Base-by-base conservation (phyloP, 441 rosid genomes). In the Hura crepitans region DNA sequence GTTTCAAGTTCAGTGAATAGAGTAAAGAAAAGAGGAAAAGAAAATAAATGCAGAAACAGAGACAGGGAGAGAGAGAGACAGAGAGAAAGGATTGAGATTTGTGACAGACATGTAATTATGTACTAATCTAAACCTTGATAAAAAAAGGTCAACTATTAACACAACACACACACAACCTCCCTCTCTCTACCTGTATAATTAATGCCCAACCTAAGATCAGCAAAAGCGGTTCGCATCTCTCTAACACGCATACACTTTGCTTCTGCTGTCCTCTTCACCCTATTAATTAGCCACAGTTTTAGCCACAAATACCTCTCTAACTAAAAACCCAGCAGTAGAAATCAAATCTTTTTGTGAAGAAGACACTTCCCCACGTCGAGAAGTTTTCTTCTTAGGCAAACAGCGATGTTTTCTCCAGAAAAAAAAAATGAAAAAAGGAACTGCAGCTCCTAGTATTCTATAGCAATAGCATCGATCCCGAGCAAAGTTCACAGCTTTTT, bases 231-330 rank as follows among this genome's bases (percentile, higher is more conserved):
- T 75, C 76, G 49, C 13, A 0, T 28, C 10, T 11, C 35, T 20
- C 57, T 53, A 15, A 25, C 56, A 18, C 20, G 17, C 33, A 23
- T 64, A 46, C 68, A 51, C 61, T 28, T 53, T 56, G 25, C 65
- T 33, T 56, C 33, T 58, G 18, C 6, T 11, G 53, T 69, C 72
- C 30, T 66, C 49, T 37, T 33, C 65, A 49, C 39, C 79, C 74
- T 58, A 74, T 78, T 82, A 57, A 84, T 70, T 79, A 80, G 83
- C 75, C 78, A 77, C 71, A 61, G 80, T 77, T 79, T 76, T 62
- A 35, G 78, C 85, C 79, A 76, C 79, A 71, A 81, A 75, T 79
- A 72, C 77, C 76, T 66, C 76, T 46, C 63, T 28, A 68, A 42
- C 63, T 35, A 17, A 20, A 22, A 37, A 54, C 75, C 77, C 66